Conservation (phyloP, 179 eudicot species). For the Heliamphora pulchella region DNA sequence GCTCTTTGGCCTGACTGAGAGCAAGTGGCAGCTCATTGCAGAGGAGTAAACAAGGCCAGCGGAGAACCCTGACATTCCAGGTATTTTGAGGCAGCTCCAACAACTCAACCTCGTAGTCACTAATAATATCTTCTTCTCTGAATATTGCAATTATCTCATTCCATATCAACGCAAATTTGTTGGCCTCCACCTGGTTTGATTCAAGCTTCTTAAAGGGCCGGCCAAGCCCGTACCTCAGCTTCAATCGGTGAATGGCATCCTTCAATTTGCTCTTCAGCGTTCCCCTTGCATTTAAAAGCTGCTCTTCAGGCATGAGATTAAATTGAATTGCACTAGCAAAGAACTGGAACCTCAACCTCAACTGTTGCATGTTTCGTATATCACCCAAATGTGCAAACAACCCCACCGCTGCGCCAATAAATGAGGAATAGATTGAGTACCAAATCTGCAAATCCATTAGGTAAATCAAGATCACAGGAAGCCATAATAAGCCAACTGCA, state of each 20-base stretch:
- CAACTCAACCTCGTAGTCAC: slow-evolving; percentile 73
- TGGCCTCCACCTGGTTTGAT: slow-evolving; percentile 78
- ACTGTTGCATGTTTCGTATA: slow-evolving; percentile 70
- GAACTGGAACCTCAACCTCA: slow-evolving; percentile 90
- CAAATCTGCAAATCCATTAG: slow-evolving; percentile 85
- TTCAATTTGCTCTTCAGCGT: slow-evolving; percentile 54
- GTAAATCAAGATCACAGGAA: slow-evolving; percentile 70
- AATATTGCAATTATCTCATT: slow-evolving; percentile 66
- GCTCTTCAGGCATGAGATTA: slow-evolving; percentile 77
- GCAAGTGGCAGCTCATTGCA: slow-evolving; percentile 86
- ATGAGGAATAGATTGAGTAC: slow-evolving; percentile 65
- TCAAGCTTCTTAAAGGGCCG: slow-evolving; percentile 72
- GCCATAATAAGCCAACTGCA: slow-evolving; percentile 64
- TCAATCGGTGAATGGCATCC: slow-evolving; percentile 60
- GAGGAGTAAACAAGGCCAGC: slow-evolving; percentile 89
- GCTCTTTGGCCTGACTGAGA: slow-evolving; percentile 59
- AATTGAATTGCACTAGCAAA: slow-evolving; percentile 93
- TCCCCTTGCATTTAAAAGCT: slow-evolving; percentile 28
- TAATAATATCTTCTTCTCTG: slow-evolving; percentile 87
- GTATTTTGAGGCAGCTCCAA: slow-evolving; percentile 73
- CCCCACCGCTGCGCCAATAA: slow-evolving; percentile 65
- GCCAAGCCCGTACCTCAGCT: slow-evolving; percentile 82
- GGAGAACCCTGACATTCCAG: slow-evolving; percentile 80
- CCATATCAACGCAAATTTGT: slow-evolving; percentile 84
- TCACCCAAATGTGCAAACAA: slow-evolving; percentile 87